A percentile compares a stretch with the other conserved stretches of the same genome.
Conservation (phyloP, 148 eudicot species). For the Fallopia convolvulus region DNA sequence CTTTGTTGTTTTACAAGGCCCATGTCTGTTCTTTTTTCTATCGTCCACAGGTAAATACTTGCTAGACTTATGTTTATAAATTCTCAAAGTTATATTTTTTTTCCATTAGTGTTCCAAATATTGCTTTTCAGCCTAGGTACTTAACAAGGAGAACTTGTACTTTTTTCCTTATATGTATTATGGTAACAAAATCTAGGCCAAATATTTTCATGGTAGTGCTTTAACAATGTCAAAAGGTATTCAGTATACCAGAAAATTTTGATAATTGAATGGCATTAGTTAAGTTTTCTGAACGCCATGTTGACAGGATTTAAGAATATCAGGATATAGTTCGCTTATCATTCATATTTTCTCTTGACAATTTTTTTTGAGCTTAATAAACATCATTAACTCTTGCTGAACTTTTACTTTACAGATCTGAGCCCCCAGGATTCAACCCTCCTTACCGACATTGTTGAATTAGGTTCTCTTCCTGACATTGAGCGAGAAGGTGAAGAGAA, state of each 20-base stretch:
- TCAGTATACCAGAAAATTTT: too few species aligned
- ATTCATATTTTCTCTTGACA: not conserved
- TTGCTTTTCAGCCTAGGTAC: too few species aligned
- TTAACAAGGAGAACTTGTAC: too few species aligned
- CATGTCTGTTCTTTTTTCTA: slow-evolving; percentile 68
- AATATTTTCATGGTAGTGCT: too few species aligned
- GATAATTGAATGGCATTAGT: too few species aligned
- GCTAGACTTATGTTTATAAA: not conserved
- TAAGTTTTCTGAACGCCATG: too few species aligned
- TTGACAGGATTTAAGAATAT: too few species aligned
- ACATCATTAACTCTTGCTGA: not conserved
- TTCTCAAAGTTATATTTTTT: not conserved
- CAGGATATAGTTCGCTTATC: too few species aligned
- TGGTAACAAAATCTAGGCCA: too few species aligned
- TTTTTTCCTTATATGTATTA: too few species aligned
- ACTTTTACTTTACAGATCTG: slow-evolving; percentile 49
- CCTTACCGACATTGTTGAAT: slow-evolving; percentile 65
- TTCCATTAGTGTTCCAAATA: not conserved
- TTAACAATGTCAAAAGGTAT: too few species aligned
- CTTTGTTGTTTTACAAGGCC: slow-evolving; percentile 79
- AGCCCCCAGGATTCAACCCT: slow-evolving; percentile 90
- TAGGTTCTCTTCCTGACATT: slow-evolving; percentile 58
- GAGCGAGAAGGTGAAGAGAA: slow-evolving; percentile 65
- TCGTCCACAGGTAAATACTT: slow-evolving; percentile 57
- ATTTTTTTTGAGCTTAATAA: not conserved